phyloP scores from a whole-genome alignment of 1,139 yeast genomes.

The Pichia sp. region DNA sequence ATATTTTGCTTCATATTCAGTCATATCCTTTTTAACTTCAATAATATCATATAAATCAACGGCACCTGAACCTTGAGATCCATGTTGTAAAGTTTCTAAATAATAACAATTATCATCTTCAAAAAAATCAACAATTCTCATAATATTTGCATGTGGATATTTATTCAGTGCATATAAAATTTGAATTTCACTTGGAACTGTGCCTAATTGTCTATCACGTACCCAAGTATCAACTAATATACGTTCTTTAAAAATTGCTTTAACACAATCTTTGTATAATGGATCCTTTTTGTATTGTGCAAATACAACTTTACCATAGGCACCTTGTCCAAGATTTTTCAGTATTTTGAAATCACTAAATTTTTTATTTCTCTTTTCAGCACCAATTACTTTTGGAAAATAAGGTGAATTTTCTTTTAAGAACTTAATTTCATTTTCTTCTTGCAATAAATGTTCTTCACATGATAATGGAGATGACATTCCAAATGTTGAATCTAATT shows the following conservation, averaged over 20 bases:
- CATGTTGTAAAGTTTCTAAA: constrained; percentile 86
- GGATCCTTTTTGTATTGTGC: constrained; percentile 65
- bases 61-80: constrained; percentile 62
- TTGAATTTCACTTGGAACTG: constrained; percentile 91
- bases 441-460: constrained; percentile 22
- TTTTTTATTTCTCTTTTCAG: constrained; percentile 56
- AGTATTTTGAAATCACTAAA: constrained; percentile 64
- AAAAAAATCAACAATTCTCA: constrained; percentile 80
- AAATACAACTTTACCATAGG: constrained; percentile 86
- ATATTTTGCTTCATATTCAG: constrained; percentile 65
- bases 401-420: constrained; percentile 19
- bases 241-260: constrained; percentile 85
- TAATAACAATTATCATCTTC: constrained; percentile 88
- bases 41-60: constrained; percentile 88
- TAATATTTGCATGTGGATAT: constrained; percentile 80
- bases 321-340: constrained; percentile 90
- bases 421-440: constrained; percentile 33
- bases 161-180: constrained; percentile 73
- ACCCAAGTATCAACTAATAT: constrained; percentile 97
- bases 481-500: too few species aligned
- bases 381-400: constrained; percentile 59
- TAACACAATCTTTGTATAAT: constrained; percentile 65
- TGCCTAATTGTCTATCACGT: constrained; percentile 81
- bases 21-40: constrained; percentile 75
- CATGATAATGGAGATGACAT: constrained; percentile 7